Evolutionary conservation across 2,329 filamentous ascomycete species (phyloP), one percentile per base, ranked within the genome.

Genomic region (Orbilia brochopaga): DNA sequence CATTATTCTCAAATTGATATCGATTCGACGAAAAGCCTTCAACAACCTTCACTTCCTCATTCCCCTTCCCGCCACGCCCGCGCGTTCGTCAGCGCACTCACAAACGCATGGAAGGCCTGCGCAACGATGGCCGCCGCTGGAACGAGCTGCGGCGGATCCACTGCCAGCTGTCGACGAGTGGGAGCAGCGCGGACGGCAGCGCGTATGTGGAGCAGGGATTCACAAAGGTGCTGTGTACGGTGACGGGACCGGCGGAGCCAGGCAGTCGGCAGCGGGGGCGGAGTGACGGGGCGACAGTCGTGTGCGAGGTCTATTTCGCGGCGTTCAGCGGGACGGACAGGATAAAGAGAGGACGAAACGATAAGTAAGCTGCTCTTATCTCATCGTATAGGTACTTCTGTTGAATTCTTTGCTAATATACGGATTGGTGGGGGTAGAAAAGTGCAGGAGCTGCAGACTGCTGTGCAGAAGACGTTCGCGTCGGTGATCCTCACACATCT

Each of bases 181-280:
- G 74, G 11, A 89, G 92, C 72, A 89, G 92, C 55, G 92, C 92
- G 62, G 94, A 97, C 77, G 94, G 94, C 37, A 96, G 90, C 50
- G 91, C 89, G 73, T 96, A 96, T 80, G 87, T 97, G 69, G 91
- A 96, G 79, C 96, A 96, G 88, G 94, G 94, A 77, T 96, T 97
- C 81, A 99, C 94, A 21, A 94, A 96, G 79, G 89, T 99, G 76
- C 90, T 97, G 81, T 97, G 93, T 81, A 91, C 92, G 23, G 88
- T 99, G 53, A 87, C 88, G 1, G 94, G 94, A 0, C 94, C 94
- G 0, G 87, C 86, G 40, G 94, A 99, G 80, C 84, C 85, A 55
- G 80, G 84, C 75, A 79, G 82, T 69, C 78, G 80, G 21, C 59
- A 30, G 80, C 84, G 65, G 80, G 80, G 79, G 21, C 81, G 79